A percentile compares a stretch with the other conserved stretches of the same genome.
phyloP scores from a whole-genome alignment of 352 stramenopile species.

The Phytophthora tentaculata region DNA sequence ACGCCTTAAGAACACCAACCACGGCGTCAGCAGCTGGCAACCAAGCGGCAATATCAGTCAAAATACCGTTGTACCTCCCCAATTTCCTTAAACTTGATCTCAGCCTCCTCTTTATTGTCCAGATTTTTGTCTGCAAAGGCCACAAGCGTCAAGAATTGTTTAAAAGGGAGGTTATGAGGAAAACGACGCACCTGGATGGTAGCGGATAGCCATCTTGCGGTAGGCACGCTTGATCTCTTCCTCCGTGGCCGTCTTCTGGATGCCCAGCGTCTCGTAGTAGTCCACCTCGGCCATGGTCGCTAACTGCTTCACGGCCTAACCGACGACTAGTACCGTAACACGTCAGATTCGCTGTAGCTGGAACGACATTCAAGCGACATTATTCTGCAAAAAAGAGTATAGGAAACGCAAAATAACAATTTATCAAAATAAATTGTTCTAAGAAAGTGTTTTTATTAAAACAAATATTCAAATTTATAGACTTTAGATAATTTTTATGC shows the following conservation, averaged over 20 bases:
- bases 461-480: too few species aligned
- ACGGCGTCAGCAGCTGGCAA: not conserved
- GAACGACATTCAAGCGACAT: constrained; percentile 6
- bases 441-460: too few species aligned
- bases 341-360: constrained; percentile 8
- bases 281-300: constrained; percentile 53
- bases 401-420: not conserved
- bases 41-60: not conserved
- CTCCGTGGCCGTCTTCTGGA: constrained; percentile 73
- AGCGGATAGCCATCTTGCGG: constrained; percentile 87
- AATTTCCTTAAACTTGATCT: constrained; percentile 92
- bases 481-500: too few species aligned
- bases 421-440: too few species aligned
- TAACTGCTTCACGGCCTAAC: constrained; percentile 1
- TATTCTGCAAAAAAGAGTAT: not conserved
- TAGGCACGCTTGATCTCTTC: constrained; percentile 89
- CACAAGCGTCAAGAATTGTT: not conserved
- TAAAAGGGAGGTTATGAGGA: not conserved
- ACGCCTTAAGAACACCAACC: constrained; percentile 56
- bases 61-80: constrained; percentile 64
- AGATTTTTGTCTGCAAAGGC: constrained; percentile 84
- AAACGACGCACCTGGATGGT: constrained; percentile 72
- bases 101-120: constrained; percentile 87
- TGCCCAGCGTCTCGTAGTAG: constrained; percentile 79
- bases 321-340: constrained; percentile 2